These are phyloP conservation scores for Pythium apleroticum DNA, from an alignment of 352 stramenopile genomes.

Conservation along the genomic window DNA sequence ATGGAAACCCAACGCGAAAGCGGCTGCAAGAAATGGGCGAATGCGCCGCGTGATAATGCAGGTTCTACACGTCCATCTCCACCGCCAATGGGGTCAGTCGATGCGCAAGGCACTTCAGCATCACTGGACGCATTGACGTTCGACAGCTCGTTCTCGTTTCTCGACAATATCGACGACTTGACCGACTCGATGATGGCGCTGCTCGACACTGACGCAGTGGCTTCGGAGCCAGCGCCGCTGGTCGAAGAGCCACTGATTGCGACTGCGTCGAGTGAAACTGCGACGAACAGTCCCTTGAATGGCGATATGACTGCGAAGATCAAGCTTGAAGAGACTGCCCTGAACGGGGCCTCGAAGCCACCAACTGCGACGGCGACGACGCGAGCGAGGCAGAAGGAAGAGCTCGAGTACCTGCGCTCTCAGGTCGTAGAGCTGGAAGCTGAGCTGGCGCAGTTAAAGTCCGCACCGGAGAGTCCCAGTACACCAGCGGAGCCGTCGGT, in stretches of 20 bases:
- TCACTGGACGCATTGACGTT: background rate
- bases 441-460: conserved; percentile 19
- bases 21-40: too few relatives aligned
- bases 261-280: too few relatives aligned
- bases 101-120: background rate
- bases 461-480: background rate
- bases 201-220: background rate
- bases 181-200: background rate
- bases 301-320: too few relatives aligned
- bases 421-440: conserved; percentile 30
- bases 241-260: too few relatives aligned
- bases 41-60: background rate
- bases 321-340: too few relatives aligned
- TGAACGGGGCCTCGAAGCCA: too few relatives aligned
- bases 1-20: background rate
- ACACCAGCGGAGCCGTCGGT: background rate
- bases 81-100: background rate
- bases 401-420: conserved; percentile 33
- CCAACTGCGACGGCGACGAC: too few relatives aligned
- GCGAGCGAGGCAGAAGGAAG: conserved; percentile 29
- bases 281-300: too few relatives aligned
- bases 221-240: background rate
- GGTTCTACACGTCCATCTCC: background rate
- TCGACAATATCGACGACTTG: background rate
- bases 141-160: background rate